phyloP scores from a whole-genome alignment of 2,329 filamentous ascomycete species.

The Xylariaceae sp. region DNA sequence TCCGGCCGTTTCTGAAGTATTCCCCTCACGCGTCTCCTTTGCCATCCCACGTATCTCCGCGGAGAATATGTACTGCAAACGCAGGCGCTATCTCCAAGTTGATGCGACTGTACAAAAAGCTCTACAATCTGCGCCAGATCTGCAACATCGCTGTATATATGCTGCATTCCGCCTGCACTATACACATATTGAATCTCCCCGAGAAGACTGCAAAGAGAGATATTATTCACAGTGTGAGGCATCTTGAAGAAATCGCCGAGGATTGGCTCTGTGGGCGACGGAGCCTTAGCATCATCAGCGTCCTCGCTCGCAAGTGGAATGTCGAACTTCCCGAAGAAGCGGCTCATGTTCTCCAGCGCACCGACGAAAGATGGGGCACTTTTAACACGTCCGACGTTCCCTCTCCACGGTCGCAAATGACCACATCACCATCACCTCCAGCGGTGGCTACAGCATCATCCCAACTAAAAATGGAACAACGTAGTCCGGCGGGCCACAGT shows the following conservation, averaged over 20 bases:
- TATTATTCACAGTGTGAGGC: conserved; percentile 86
- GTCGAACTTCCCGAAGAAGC: conserved; percentile 87
- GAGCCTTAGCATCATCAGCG: conserved; percentile 81
- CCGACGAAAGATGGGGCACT: conserved; percentile 77
- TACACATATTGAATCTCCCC: conserved; percentile 89
- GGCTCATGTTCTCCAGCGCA: conserved; percentile 70
- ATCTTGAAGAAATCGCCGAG: conserved; percentile 93
- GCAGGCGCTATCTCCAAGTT: conserved; percentile 89
- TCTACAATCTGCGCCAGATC: conserved; percentile 88
- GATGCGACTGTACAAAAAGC: conserved; percentile 91
- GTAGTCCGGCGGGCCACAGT: conserved; percentile 41
- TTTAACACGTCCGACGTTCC: conserved; percentile 66
- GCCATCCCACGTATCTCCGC: conserved; percentile 83
- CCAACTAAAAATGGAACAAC: conserved; percentile 35
- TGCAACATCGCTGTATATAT: conserved; percentile 98
- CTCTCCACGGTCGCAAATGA: conserved; percentile 48
- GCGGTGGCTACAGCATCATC: conserved; percentile 18
- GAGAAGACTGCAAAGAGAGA: conserved; percentile 90
- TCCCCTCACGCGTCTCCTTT: conserved; percentile 78
- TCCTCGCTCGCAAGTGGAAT: conserved; percentile 86
- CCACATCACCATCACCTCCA: conserved; percentile 32
- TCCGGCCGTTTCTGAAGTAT: conserved; percentile 93
- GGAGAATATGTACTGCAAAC: conserved; percentile 87
- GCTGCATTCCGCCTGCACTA: conserved; percentile 89
- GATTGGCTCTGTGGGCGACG: conserved; percentile 90